Evolutionary conservation across 164 flowering plant genomes (phyloP), one percentile per base, ranked within the genome.

Genomic region (Macadamia integrifolia): DNA sequence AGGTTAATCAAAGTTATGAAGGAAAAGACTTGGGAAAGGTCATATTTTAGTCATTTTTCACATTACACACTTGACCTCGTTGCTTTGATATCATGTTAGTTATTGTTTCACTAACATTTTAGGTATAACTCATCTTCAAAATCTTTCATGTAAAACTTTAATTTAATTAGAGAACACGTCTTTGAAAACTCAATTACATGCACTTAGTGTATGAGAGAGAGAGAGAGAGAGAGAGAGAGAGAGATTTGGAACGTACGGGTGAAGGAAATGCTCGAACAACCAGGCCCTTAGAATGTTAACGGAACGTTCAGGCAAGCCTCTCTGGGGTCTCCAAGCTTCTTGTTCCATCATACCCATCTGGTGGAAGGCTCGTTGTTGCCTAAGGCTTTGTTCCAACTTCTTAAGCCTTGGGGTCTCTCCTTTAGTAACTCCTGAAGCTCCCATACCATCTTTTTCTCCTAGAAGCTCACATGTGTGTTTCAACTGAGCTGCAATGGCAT

Each of bases 291-390:
- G 74, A 69, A 90, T 82, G 81, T 80, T 88, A 82, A 90, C 95
- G 44, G 96, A 90, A n/a, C 95, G 74, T 60, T 92, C 98, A 23
- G 96, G 98, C 75, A 92, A 65, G 49, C 98, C 98, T 63, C 98
- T 74, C 63, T 92, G 98, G 9, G 98, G 96, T 28, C 98, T 82
- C 98, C 98, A 92, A 29, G 98, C 86, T 73, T 92, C 98, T 73
- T 87, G 92, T 23, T 92, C 98, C 88, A 90, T 88, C 86, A 88
- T 87, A 6, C 96, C 96, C 85, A 92, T 87, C 69, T 90, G 96
- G 12, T 90, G 89, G 56, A 90, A 88, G 0, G 89, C 86, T 60
- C 96, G 68, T 71, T 92, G 98, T 53, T 90, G 96, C 55, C 98
- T 82, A 3, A 88, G 66, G 69, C 93, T 90, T 73, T 92, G 94